Percentiles rank a stretch among this genome's conserved stretches.
These are phyloP conservation scores for Diospyros lotus DNA, from an alignment of 148 eudicot species.

Conservation along the genomic window DNA sequence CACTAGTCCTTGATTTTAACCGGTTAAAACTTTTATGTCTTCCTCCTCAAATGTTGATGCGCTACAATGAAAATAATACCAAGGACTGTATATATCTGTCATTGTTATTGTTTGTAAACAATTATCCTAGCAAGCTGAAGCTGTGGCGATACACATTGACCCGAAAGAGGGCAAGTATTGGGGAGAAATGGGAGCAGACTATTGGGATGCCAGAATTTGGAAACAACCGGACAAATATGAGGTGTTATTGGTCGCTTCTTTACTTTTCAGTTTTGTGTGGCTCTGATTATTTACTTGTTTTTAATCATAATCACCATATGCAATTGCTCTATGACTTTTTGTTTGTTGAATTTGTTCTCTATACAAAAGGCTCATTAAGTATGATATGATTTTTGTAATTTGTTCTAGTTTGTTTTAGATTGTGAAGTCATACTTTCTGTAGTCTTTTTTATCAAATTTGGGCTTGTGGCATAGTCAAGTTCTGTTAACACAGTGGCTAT, in stretches of 20 bases:
- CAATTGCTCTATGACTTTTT: neutral
- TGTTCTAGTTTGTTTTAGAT: neutral
- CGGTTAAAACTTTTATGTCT: neutral
- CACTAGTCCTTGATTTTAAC: no score
- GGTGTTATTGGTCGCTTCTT: constrained; percentile 27
- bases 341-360: no score
- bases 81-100: neutral
- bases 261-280: neutral
- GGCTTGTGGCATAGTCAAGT: neutral
- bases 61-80: neutral
- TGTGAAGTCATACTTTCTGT: neutral
- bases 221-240: constrained; percentile 48
- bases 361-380: no score
- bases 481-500: neutral
- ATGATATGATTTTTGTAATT: no score
- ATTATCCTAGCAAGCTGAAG: constrained; percentile 66
- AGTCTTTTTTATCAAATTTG: neutral
- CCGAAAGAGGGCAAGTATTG: constrained; percentile 80
- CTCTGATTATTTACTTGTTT: neutral
- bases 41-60: neutral
- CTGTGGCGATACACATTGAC: constrained; percentile 51
- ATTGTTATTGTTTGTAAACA: constrained; percentile 4
- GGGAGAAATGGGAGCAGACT: constrained; percentile 86
- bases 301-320: neutral
- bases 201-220: constrained; percentile 79